Evolutionary conservation across 2,329 filamentous ascomycete species (phyloP), one percentile per base, ranked within the genome.

Genomic region (Pseudogymnoascus sp.): DNA sequence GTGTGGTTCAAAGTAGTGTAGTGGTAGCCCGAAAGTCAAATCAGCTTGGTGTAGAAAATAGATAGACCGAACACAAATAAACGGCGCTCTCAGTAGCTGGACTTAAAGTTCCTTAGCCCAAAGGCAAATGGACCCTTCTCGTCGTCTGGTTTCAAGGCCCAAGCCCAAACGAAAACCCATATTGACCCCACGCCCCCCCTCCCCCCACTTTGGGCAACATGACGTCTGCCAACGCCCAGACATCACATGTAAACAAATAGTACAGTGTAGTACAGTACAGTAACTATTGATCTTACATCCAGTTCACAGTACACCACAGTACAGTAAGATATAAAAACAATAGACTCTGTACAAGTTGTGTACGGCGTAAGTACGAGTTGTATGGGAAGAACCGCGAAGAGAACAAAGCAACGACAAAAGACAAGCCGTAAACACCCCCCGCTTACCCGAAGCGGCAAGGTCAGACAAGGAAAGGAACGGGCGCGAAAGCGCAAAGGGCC

Each of bases 91-190:
- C n/a, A 54, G 48, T 54, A 54, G 23, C 14, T 4, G 1, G 48
- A 31, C 48, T 54, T 54, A 54, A n/a, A 54, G 23, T 54, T 54
- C n/a, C 23, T 54, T 54, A 54, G 48, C 48, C 45, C 48, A 54
- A n/a, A 54, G 48, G 48, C 48, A 54, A 54, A 54, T 54, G 25
- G 48, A 54, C 48, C 48, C 48, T 51, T 51, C 25, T 16, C n/a
- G n/a, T 31, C 14, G 23, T n/a, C 48, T 51, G 23, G 14, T 51
- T 51, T 23, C 45, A 51, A 51, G 45, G 45, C 45, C 23, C 45
- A 51, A 51, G 45, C 45, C 45, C 45, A 51, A 28, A 51, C 45
- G 45, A 51, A 51, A 51, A 51, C 45, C 45, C 45, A 51, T 51
- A 51, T 28, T 28, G 23, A 51, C 45, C 48, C 48, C 48, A 31